A percentile compares a stretch with the other conserved stretches of the same genome.
phyloP scores from a whole-genome alignment of 305 asterid species.

The Fraxinus angustifolia region DNA sequence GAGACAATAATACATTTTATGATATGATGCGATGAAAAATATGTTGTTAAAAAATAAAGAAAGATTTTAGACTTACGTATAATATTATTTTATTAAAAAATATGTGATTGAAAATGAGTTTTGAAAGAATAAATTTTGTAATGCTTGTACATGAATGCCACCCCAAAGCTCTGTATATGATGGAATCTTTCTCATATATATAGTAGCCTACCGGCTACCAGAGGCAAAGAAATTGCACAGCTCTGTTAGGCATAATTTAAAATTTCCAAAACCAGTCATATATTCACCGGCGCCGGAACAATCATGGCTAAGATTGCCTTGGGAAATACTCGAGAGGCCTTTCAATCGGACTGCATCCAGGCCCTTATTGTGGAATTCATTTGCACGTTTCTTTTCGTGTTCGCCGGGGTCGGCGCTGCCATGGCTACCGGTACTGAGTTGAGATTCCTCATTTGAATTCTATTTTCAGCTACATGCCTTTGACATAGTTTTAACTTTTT shows the following conservation, averaged over 20 bases:
- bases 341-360: slow-evolving; percentile 62
- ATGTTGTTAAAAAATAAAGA: not conserved
- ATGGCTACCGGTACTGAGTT: slow-evolving; percentile 60
- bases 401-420: slow-evolving; percentile 89
- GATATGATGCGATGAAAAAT: too few relatives aligned
- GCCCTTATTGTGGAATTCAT: slow-evolving; percentile 90
- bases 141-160: not conserved
- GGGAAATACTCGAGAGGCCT: slow-evolving; percentile 59
- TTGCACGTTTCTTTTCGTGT: slow-evolving; percentile 72
- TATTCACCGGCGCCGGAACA: not conserved
- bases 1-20: too few relatives aligned
- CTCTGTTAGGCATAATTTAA: not conserved
- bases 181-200: not conserved
- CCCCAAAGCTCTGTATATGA: not conserved
- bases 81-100: too few relatives aligned
- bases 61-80: too few relatives aligned
- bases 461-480: not conserved
- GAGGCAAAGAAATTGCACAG: not conserved
- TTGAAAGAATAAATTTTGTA: too few relatives aligned
- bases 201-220: not conserved
- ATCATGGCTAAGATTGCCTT: slow-evolving; percentile 65
- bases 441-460: not conserved
- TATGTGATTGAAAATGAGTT: too few relatives aligned
- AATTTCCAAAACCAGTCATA: not conserved
- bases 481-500: not conserved